Evolutionary conservation across 2,329 filamentous ascomycete genomes (phyloP).

Genomic region (Tolypocladium pustulatum): DNA sequence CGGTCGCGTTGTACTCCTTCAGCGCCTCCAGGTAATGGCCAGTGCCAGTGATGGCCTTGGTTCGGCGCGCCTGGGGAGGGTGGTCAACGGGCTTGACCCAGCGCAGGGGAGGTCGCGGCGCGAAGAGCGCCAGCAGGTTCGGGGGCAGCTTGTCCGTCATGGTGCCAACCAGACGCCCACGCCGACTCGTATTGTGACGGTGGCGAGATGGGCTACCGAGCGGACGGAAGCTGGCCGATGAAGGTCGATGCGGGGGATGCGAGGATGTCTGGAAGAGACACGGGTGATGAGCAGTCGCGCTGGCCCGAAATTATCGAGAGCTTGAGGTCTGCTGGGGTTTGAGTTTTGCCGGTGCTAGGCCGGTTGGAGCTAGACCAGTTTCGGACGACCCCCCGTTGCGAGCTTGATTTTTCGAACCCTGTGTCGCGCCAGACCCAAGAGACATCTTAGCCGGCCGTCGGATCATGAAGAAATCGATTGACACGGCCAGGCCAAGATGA

Average conservation of each 20-base stretch:
- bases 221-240: neutral
- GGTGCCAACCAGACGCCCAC: constrained; percentile 2
- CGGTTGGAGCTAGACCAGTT: constrained; percentile 15
- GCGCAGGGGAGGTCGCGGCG: constrained; percentile 82
- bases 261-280: neutral
- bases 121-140: constrained; percentile 87
- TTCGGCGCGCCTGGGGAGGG: constrained; percentile 72
- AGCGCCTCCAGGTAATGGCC: constrained; percentile 65
- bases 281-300: neutral
- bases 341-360: constrained; percentile 11
- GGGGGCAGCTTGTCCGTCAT: constrained; percentile 98
- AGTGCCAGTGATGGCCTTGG: constrained; percentile 61
- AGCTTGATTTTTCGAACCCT: constrained; percentile 4
- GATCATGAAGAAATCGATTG: constrained; percentile 17
- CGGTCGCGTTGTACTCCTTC: constrained; percentile 66
- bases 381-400: constrained; percentile 1
- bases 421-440: neutral
- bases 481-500: constrained; percentile 35
- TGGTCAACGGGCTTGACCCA: constrained; percentile 78
- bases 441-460: constrained; percentile 11
- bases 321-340: constrained; percentile 1
- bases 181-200: neutral
- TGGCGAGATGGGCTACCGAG: neutral
- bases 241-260: neutral
- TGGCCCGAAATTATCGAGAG: constrained; percentile 8